Base-by-base conservation (phyloP, 306 rosid species). In the Vachellia pachyceras region DNA sequence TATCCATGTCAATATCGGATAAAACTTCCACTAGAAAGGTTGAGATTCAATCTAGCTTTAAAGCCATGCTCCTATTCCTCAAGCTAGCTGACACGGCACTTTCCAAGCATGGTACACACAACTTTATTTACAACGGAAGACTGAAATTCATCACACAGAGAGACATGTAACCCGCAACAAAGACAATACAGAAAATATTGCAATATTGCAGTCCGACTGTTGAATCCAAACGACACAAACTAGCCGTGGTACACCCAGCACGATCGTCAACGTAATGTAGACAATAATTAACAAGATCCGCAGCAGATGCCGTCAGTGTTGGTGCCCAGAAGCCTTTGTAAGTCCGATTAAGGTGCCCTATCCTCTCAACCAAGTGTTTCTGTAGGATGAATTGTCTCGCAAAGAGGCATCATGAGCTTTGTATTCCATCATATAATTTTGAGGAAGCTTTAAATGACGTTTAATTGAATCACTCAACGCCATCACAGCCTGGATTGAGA, bases 331-430 rank as follows among this genome's bases (percentile, higher is more conserved):
- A 76, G 55, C 86, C 72, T 29, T 14, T 10, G 50, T 61, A 10
- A 45, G 80, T 66, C 49, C 42, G 63, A 17, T 2, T 9, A 3
- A 75, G 8, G 74, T 37, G 52, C 35, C 80, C 86, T 88, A 94
- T 67, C 98, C 98, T 84, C 94, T 88, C 95, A 95, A 89, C 99
- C 99, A 95, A 33, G 99, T 93, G 89, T 95, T 95, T 76, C 99
- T 87, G 86, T 93, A 95, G 18, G 99, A 95, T 29, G 99, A 95
- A 84, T 95, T 91, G 86, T 95, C 99, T 35, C 93, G 92, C 84
- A 95, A 88, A 71, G 98, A 95, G 20, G 99, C 99, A 45, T 95
- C 96, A 18, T 95, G 99, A 23, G 97, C 93, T 88, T 95, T 95
- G 90, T 95, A 95, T 84, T 95, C 99, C 99, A 95, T 93, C 54